Conservation (phyloP, 2,329 filamentous ascomycete species). For the Saccharata proteae region DNA sequence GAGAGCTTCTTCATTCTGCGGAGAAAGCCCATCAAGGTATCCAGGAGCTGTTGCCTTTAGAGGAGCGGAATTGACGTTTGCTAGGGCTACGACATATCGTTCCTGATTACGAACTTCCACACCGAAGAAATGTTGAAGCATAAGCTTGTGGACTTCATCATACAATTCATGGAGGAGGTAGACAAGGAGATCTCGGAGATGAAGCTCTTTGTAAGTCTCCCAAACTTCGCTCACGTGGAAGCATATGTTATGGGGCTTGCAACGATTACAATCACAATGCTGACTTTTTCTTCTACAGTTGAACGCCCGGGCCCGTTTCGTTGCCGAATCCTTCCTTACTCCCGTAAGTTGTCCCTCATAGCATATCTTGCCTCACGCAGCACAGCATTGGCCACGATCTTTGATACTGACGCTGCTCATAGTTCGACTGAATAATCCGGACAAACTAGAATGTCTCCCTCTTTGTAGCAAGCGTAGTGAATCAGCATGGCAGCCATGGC, state of each 20-base stretch:
- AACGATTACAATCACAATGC: conserved; percentile 23
- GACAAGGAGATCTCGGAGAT: conserved; percentile 99
- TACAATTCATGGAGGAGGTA: conserved; percentile 99
- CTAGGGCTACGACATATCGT: conserved; percentile 95
- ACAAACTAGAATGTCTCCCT: no score
- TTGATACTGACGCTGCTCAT: no score
- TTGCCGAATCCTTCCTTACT: conserved; percentile 95
- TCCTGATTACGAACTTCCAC: conserved; percentile 97
- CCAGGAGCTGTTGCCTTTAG: conserved; percentile 15
- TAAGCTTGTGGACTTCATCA: conserved; percentile 97
- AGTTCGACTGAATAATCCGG: no score
- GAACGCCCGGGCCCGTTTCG: conserved; percentile 92
- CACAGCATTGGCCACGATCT: no score
- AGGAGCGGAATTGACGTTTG: conserved; percentile 9
- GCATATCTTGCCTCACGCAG: neutral
- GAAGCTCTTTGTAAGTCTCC: conserved; percentile 84
- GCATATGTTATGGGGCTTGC: conserved; percentile 2
- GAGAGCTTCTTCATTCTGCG: conserved; percentile 95
- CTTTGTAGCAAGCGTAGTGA: no score
- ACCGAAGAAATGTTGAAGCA: conserved; percentile 98
- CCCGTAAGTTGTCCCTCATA: conserved; percentile 48
- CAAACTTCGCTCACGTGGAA: neutral
- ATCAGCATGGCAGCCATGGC: no score
- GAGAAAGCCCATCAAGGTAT: conserved; percentile 93
- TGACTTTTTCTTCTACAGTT: conserved; percentile 59